Evolutionary conservation across 768 basidiomycete species (phyloP), one percentile per base, ranked within the genome.

Genomic region (Gautieria morchelliformis): DNA sequence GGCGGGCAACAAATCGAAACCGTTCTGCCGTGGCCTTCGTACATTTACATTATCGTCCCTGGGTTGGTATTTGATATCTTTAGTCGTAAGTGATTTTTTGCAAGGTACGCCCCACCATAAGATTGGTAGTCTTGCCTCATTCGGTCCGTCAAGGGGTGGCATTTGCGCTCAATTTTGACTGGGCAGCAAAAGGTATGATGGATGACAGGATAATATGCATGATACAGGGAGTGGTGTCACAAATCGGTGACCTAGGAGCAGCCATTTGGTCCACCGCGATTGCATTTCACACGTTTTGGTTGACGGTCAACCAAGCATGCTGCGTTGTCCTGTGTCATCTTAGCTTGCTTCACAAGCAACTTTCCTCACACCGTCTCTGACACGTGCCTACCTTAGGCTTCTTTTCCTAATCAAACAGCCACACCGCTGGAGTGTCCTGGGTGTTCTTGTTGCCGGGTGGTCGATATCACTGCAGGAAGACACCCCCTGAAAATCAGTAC

Each of bases 41-140:
- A 44, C 53, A 27, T 27, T 54, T 20, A 20, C 42, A 15, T 44
- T 19, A 10, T 54, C 53, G 15, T 44, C 53, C 12, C 22, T 54
- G 24, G 53, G 53, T 19, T 54, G 53, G 22, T 54, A 54, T 30
- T 44, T 54, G 20, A 19, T 54, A 41, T 54, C 53, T 44, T 42
- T 54, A 19, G 10, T 54, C 12, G 4, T 54, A 40, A 44, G 53
- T 54, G 53, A 54, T 41, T 44, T 39, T n/a, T 54, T 14, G 27
- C 53, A 54, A 54, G 53, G 53, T 54, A 11, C 42, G 53, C 22
- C 22, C 27, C 27, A 27, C 14, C 46, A 30, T 11, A 22, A 30
- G 46, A 20, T 20, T 22, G 27, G 27, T 27, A 27, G 27, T 20
- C 27, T 15, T 10, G 46, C 2, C 12, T 12, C 40, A 14, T 54